Evolutionary conservation across 495 filamentous ascomycete genomes (phyloP).

Genomic region (Penicillium daleae): DNA sequence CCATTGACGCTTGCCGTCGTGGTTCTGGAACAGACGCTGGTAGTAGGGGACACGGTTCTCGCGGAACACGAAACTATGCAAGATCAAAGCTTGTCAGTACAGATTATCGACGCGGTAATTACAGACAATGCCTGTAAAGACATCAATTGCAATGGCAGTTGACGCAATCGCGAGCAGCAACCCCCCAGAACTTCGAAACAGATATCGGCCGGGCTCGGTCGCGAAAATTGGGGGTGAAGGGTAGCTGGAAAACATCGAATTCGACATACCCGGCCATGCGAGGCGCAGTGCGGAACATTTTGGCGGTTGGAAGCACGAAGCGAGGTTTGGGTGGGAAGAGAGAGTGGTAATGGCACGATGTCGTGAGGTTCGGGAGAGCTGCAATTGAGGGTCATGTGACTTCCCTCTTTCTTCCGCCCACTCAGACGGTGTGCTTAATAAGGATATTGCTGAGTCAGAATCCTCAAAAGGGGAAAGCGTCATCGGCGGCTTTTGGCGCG

Average conservation of each 20-base stretch:
- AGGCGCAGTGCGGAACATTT: constrained; percentile 54
- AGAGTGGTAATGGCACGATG: constrained; percentile 39
- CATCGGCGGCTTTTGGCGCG: constrained; percentile 9
- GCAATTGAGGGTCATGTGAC: constrained; percentile 35
- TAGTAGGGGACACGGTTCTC: constrained; percentile 84
- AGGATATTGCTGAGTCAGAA: constrained; percentile 20
- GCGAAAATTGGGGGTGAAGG: background rate
- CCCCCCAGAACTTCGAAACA: constrained; percentile 18
- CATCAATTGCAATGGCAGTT: constrained; percentile 26
- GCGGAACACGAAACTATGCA: constrained; percentile 70
- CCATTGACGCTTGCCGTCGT: constrained; percentile 84
- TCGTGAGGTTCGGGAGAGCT: constrained; percentile 39
- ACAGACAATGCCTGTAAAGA: background rate
- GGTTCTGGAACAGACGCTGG: constrained; percentile 80
- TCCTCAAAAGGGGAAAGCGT: constrained; percentile 30
- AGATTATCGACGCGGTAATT: constrained; percentile 1
- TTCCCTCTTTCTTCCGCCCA: constrained; percentile 43
- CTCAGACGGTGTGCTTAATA: constrained; percentile 32
- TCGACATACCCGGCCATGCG: constrained; percentile 51
- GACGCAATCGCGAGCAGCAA: constrained; percentile 8
- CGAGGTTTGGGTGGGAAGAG: constrained; percentile 30
- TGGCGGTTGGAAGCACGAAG: constrained; percentile 41
- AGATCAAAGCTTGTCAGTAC: constrained; percentile 13
- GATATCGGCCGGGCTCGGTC: constrained; percentile 28
- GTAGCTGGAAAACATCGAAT: background rate